Evolutionary conservation across 2,329 filamentous ascomycete genomes (phyloP).

Genomic region (Penicillium fuscoglaucum): DNA sequence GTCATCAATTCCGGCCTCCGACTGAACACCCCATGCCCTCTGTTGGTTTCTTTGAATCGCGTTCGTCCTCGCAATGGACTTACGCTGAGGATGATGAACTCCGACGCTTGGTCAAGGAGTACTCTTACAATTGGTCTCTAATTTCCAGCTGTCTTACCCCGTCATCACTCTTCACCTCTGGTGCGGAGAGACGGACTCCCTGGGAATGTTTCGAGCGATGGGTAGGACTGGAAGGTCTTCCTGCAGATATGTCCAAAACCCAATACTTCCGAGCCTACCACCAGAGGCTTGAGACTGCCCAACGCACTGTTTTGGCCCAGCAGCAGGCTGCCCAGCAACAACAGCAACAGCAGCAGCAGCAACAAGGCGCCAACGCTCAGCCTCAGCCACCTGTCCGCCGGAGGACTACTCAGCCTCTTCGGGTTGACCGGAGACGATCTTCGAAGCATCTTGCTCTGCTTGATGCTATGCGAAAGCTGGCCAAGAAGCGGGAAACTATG

Average conservation of each 20-base stretch:
- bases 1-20: constrained; percentile 89
- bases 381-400: constrained; percentile 61
- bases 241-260: constrained; percentile 90
- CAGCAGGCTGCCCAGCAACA: constrained; percentile 54
- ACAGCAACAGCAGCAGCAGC: constrained; percentile 55
- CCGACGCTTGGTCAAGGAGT: constrained; percentile 79
- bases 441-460: constrained; percentile 85
- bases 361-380: constrained; percentile 52
- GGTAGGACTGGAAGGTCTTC: constrained; percentile 87
- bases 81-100: constrained; percentile 87
- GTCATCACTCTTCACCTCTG: constrained; percentile 76
- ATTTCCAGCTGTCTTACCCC: constrained; percentile 78
- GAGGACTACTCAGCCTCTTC: constrained; percentile 71
- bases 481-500: constrained; percentile 86
- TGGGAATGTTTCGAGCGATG: constrained; percentile 99
- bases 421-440: constrained; percentile 83
- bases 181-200: constrained; percentile 83
- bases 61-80: constrained; percentile 88
- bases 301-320: constrained; percentile 59
- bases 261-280: constrained; percentile 85
- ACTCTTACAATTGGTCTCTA: constrained; percentile 96
- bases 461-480: constrained; percentile 91
- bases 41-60: constrained; percentile 84
- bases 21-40: constrained; percentile 89
- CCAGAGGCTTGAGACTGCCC: constrained; percentile 62